Percentiles rank a stretch among this genome's conserved stretches.
These are phyloP conservation scores for Calonectria leucothoes DNA, from an alignment of 2,329 filamentous ascomycete genomes.

Conservation along the genomic window DNA sequence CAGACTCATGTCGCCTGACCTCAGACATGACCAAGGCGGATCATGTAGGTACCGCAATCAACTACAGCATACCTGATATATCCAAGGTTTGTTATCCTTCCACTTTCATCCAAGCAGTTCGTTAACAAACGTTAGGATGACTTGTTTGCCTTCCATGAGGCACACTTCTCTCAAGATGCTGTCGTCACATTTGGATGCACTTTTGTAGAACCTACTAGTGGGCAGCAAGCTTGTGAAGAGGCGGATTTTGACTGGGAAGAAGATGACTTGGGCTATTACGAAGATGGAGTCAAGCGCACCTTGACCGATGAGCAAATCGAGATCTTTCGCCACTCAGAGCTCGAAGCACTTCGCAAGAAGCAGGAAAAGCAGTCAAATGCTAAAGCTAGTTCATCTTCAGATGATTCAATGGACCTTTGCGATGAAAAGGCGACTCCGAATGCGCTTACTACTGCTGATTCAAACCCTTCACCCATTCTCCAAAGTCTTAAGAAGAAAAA, in stretches of 20 bases:
- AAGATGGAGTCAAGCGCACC: conserved; percentile 87
- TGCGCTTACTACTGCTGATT: conserved; percentile 18
- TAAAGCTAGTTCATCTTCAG: conserved; percentile 19
- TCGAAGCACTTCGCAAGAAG: conserved; percentile 75
- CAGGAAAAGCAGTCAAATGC: conserved; percentile 46
- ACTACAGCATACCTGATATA: conserved; percentile 38
- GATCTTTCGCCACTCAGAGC: conserved; percentile 90
- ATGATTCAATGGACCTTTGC: conserved; percentile 28
- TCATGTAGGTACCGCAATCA: conserved; percentile 21
- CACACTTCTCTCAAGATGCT: conserved; percentile 67
- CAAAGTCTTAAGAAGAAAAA: conserved; percentile 42
- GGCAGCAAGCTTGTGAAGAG: conserved; percentile 42
- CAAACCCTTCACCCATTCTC: conserved; percentile 24
- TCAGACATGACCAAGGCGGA: conserved; percentile 36
- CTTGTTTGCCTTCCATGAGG: conserved; percentile 66
- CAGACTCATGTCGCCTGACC: conserved; percentile 15
- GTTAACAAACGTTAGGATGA: conserved; percentile 63
- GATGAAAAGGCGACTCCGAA: conserved; percentile 16
- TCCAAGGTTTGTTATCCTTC: conserved; percentile 36
- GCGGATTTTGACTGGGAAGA: conserved; percentile 57
- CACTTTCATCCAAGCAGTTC: background rate
- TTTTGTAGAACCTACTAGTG: conserved; percentile 53
- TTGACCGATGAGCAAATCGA: conserved; percentile 91
- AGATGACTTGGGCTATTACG: conserved; percentile 84
- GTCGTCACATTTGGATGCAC: conserved; percentile 58